A percentile compares a stretch with the other conserved stretches of the same genome.
These are phyloP conservation scores for Globisporangium uncinulatum DNA, from an alignment of 352 stramenopile genomes.

Conservation along the genomic window DNA sequence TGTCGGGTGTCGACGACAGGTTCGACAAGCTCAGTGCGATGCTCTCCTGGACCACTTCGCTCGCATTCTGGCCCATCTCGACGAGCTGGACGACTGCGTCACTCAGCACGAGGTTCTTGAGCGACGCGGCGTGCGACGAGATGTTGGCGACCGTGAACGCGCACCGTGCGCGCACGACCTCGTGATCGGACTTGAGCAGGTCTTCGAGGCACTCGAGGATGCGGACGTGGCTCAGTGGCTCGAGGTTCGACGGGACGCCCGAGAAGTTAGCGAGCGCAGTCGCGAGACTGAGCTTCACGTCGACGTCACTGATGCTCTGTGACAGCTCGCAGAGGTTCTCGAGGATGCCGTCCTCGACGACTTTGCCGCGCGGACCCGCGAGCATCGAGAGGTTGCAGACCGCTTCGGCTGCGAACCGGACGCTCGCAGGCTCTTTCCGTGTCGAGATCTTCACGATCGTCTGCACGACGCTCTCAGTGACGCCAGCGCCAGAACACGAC, in stretches of 20 bases:
- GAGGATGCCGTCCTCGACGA: constrained; percentile 74
- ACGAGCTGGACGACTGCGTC: constrained; percentile 64
- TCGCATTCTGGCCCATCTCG: constrained; percentile 46
- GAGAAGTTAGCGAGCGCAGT: constrained; percentile 81
- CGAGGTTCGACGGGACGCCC: constrained; percentile 56
- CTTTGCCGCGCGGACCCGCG: constrained; percentile 56
- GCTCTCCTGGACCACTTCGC: constrained; percentile 58
- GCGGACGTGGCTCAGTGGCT: constrained; percentile 53
- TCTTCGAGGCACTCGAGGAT: constrained; percentile 73
- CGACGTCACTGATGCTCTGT: constrained; percentile 28
- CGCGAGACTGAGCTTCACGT: constrained; percentile 55
- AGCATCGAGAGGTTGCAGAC: constrained; percentile 80
- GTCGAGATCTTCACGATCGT: constrained; percentile 71
- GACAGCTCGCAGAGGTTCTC: constrained; percentile 67
- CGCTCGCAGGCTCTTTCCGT: constrained; percentile 50
- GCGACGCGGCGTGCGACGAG: constrained; percentile 47
- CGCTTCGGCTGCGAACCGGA: constrained; percentile 56
- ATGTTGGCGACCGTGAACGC: constrained; percentile 74
- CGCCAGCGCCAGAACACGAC: constrained; percentile 45
- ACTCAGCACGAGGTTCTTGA: constrained; percentile 63
- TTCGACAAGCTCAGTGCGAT: constrained; percentile 71
- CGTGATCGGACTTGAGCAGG: constrained; percentile 68
- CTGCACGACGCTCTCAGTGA: constrained; percentile 74
- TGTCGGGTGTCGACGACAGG: constrained; percentile 56
- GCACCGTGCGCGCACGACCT: constrained; percentile 59